Evolutionary conservation across 2,329 filamentous ascomycete species (phyloP).

Genomic region (Ceratocystis albifundus): DNA sequence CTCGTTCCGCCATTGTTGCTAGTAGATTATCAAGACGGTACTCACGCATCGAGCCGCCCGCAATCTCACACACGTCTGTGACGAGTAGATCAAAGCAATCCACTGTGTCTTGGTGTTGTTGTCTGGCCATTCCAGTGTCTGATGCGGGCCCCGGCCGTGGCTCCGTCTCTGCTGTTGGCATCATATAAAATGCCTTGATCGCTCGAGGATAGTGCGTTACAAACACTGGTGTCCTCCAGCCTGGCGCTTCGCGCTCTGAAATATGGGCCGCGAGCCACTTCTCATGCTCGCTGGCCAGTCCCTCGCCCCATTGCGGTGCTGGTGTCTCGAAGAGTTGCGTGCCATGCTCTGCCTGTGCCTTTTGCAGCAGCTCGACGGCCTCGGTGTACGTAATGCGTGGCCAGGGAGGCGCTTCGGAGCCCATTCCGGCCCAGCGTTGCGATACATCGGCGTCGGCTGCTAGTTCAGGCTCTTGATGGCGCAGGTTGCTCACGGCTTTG

Average conservation of each 20-base stretch:
- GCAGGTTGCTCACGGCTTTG: constrained; percentile 29
- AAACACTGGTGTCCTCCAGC: constrained; percentile 58
- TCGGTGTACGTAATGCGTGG: constrained; percentile 72
- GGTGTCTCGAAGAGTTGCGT: constrained; percentile 49
- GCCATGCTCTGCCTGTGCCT: constrained; percentile 34
- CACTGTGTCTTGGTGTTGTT: constrained; percentile 42
- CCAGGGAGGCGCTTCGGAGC: constrained; percentile 45
- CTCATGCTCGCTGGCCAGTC: constrained; percentile 86
- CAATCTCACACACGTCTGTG: constrained; percentile 74
- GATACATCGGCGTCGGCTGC: constrained; percentile 39
- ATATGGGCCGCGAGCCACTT: constrained; percentile 64
- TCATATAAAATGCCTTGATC: constrained; percentile 79
- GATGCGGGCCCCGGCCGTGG: background rate
- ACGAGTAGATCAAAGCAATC: constrained; percentile 87
- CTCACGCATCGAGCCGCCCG: constrained; percentile 81
- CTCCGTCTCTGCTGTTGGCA: constrained; percentile 23
- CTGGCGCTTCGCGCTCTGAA: constrained; percentile 39
- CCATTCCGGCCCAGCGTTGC: constrained; percentile 61
- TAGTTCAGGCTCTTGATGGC: constrained; percentile 28
- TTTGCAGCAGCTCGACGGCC: constrained; percentile 57
- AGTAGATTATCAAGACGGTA: constrained; percentile 58
- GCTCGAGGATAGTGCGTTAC: constrained; percentile 83
- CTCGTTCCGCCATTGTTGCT: constrained; percentile 57
- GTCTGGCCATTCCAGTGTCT: too few relatives aligned
- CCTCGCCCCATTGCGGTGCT: constrained; percentile 56